Conservation (phyloP, 73 alveolate species). For the Durusdinium trenchii region DNA sequence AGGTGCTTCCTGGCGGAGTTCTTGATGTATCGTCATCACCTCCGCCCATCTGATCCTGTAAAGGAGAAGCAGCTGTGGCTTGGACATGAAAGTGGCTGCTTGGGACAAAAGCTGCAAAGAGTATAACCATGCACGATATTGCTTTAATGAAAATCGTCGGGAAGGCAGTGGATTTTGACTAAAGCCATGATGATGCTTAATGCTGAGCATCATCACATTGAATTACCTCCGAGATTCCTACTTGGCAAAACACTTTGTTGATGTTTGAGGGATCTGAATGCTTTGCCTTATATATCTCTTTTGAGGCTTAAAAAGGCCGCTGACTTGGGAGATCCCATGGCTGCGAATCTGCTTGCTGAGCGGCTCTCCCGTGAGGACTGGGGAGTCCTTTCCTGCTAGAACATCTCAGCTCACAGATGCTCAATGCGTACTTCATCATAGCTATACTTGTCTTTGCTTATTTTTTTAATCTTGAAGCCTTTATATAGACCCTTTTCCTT, state of each 20-base stretch:
- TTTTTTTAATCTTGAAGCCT: too few relatives aligned
- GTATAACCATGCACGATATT: too few relatives aligned
- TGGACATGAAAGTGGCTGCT: neutral
- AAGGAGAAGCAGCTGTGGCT: constrained; percentile 53
- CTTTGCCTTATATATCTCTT: neutral
- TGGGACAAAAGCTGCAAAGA: too few relatives aligned
- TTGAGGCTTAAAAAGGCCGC: constrained; percentile 33
- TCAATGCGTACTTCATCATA: too few relatives aligned
- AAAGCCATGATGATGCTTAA: too few relatives aligned
- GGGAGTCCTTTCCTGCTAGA: too few relatives aligned
- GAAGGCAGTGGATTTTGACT: too few relatives aligned
- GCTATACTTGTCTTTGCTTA: too few relatives aligned
- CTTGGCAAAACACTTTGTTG: too few relatives aligned
- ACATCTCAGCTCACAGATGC: too few relatives aligned
- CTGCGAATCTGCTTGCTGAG: constrained; percentile 18
- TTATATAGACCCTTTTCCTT: too few relatives aligned
- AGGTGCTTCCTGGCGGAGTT: constrained; percentile 59
- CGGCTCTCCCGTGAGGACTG: neutral
- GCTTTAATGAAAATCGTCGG: too few relatives aligned
- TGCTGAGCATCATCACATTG: neutral
- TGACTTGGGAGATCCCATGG: constrained; percentile 54
- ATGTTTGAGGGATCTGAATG: neutral
- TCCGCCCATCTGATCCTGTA: constrained; percentile 1
- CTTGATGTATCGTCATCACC: constrained; percentile 24
- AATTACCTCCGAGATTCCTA: neutral